phyloP scores from a whole-genome alignment of 2,329 filamentous ascomycete species.

The Phyllosticta citrichinensis region DNA sequence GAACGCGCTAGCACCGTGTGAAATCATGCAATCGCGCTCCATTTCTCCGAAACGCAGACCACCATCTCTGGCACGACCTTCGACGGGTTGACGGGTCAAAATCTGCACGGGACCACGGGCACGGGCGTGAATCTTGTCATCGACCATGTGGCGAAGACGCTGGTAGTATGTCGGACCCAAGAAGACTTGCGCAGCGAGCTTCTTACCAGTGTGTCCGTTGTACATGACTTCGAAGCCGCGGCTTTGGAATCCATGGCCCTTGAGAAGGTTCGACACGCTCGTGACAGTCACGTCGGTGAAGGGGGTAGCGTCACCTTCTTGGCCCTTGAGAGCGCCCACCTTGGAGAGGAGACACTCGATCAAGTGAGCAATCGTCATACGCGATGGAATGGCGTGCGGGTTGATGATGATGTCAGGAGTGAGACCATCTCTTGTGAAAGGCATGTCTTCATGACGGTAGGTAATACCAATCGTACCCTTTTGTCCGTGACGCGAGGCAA shows the following conservation, averaged over 20 bases:
- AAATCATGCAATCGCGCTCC: conserved; percentile 99
- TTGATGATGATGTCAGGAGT: conserved; percentile 97
- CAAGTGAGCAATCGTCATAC: conserved; percentile 99
- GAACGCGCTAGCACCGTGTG: conserved; percentile 95
- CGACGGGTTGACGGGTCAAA: conserved; percentile 90
- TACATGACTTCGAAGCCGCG: conserved; percentile 98
- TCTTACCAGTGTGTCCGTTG: conserved; percentile 92
- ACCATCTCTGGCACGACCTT: conserved; percentile 95
- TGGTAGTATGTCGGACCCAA: conserved; percentile 98
- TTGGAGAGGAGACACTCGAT: conserved; percentile 98
- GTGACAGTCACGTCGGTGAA: conserved; percentile 98
- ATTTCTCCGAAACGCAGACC: conserved; percentile 99
- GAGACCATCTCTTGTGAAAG: conserved; percentile 84
- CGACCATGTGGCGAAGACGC: conserved; percentile 97
- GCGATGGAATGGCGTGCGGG: conserved; percentile 96
- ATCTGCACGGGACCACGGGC: conserved; percentile 95
- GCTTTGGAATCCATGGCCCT: conserved; percentile 87
- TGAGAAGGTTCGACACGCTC: conserved; percentile 75
- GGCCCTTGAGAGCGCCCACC: conserved; percentile 83
- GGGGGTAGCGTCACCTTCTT: conserved; percentile 93
- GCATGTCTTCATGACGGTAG: conserved; percentile 97
- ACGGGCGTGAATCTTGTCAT: conserved; percentile 99
- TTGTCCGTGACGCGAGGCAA: conserved; percentile 96
- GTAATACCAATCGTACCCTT: conserved; percentile 99
- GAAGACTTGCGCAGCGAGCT: conserved; percentile 91